phyloP scores from a whole-genome alignment of 805 yeast species.

The Metschnikowia noctiluminum region DNA sequence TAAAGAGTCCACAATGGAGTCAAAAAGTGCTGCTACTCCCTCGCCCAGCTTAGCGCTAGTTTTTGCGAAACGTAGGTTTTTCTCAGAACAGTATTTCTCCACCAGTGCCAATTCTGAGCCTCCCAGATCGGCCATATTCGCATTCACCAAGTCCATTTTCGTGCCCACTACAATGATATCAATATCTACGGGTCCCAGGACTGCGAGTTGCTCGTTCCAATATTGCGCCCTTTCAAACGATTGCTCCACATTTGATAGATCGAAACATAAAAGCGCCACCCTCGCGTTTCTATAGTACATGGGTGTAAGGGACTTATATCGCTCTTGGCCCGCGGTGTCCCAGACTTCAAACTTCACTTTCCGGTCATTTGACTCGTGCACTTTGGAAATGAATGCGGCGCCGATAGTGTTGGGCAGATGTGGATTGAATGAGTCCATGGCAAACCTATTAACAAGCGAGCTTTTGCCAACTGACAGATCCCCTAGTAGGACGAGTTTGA shows the following conservation, averaged over 20 bases:
- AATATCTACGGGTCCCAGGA: conserved; percentile 24
- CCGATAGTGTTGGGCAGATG: conserved; percentile 92
- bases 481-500: conserved; percentile 43
- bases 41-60: conserved; percentile 74
- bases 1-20: conserved; percentile 27
- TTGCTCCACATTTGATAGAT: conserved; percentile 49
- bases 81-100: conserved; percentile 19
- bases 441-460: conserved; percentile 81
- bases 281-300: conserved; percentile 45
- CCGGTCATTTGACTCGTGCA: conserved; percentile 36
- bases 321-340: conserved; percentile 93
- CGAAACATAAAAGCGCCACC: conserved; percentile 82
- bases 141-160: conserved; percentile 61
- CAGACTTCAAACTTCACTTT: conserved; percentile 65
- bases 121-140: too few relatives aligned
- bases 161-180: conserved; percentile 68
- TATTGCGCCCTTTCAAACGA: conserved; percentile 70
- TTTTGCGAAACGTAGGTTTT: conserved; percentile 22
- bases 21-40: conserved; percentile 46
- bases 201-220: conserved; percentile 81
- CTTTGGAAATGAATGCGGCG: conserved; percentile 93
- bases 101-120: conserved; percentile 9
- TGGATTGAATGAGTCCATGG: conserved; percentile 65
- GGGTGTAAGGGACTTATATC: conserved; percentile 44
- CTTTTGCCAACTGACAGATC: conserved; percentile 63